Evolutionary conservation across 805 yeast species (phyloP).

Genomic region (Yarrowia sp.): DNA sequence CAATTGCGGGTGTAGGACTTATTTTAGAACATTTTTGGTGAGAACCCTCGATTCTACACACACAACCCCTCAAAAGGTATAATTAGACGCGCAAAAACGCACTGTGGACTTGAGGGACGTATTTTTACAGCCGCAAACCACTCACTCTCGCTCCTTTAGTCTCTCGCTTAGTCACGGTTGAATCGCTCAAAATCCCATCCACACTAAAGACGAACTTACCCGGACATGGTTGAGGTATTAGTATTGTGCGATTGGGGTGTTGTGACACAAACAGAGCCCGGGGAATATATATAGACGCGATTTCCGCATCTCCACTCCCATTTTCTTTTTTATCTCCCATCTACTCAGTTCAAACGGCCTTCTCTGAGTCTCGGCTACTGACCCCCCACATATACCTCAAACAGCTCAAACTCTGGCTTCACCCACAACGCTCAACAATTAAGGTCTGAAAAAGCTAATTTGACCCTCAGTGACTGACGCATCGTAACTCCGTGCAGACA

Average conservation of each 20-base stretch:
- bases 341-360: not conserved
- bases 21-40: too few species aligned
- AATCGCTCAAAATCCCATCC: not conserved
- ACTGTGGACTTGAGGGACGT: too few species aligned
- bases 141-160: too few species aligned
- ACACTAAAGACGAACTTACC: constrained; percentile 16
- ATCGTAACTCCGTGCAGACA: too few species aligned
- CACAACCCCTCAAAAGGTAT: too few species aligned
- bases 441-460: constrained; percentile 25
- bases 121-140: too few species aligned
- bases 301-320: not conserved
- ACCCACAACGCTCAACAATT: constrained; percentile 28
- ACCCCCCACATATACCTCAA: constrained; percentile 14
- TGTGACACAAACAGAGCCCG: not conserved
- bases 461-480: constrained; percentile 6
- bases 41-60: too few species aligned
- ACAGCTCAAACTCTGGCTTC: constrained; percentile 13
- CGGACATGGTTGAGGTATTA: constrained; percentile 21
- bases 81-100: too few species aligned
- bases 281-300: too few species aligned
- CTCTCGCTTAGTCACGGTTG: not conserved
- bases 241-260: not conserved
- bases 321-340: not conserved
- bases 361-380: not conserved
- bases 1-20: too few species aligned